A percentile compares a stretch with the other conserved stretches of the same genome.
These are phyloP conservation scores for Cryptococcus jaspeensis DNA, from an alignment of 1,284 basidiomycete genomes.

Conservation along the genomic window DNA sequence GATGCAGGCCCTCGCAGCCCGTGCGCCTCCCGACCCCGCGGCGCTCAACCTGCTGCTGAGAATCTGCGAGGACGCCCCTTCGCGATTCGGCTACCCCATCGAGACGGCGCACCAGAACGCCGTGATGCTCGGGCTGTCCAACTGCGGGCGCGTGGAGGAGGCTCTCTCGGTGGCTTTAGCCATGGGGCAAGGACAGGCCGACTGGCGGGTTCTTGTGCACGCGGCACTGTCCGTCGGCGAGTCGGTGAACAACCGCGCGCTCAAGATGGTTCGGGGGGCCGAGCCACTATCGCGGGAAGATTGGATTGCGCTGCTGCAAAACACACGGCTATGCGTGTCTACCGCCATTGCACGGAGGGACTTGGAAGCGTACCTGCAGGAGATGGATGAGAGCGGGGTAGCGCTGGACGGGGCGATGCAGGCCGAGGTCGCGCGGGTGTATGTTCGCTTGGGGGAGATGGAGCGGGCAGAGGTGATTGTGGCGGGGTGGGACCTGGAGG, in stretches of 20 bases:
- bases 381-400: constrained; percentile 5
- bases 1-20: not conserved
- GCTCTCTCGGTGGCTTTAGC: constrained; percentile 12
- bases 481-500: constrained; percentile 1
- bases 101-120: not conserved
- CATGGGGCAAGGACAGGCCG: not conserved
- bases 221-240: not conserved
- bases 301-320: constrained; percentile 8
- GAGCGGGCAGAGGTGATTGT: constrained; percentile 14
- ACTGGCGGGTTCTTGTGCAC: constrained; percentile 15
- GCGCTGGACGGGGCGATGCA: constrained; percentile 10
- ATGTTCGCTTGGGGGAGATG: constrained; percentile 14
- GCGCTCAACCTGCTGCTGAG: constrained; percentile 13
- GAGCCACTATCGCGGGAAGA: not conserved
- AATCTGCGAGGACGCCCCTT: constrained; percentile 16
- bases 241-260: not conserved
- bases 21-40: not conserved
- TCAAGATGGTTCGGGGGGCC: constrained; percentile 2
- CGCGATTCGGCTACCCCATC: constrained; percentile 8
- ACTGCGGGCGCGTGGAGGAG: constrained; percentile 5
- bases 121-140: constrained; percentile 4
- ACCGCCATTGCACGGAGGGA: too few relatives aligned
- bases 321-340: not conserved
- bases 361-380: constrained; percentile 1
- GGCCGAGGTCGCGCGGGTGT: constrained; percentile 18